Percentiles rank a stretch among this genome's conserved stretches.
phyloP scores from a whole-genome alignment of 768 basidiomycete genomes.

The Austroboletus festivus region DNA sequence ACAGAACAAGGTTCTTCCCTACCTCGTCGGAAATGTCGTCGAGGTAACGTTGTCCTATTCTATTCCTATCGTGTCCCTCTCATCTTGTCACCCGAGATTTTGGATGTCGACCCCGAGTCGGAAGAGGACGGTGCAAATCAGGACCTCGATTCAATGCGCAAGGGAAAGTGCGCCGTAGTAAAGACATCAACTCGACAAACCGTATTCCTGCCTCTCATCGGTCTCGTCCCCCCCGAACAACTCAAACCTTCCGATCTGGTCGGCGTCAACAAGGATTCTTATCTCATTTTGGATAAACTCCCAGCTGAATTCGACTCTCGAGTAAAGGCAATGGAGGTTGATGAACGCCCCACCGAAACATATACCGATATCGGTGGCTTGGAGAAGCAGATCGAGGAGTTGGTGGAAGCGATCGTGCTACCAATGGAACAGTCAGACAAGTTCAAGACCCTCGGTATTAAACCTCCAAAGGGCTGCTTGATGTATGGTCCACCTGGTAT shows the following conservation, averaged over 20 bases:
- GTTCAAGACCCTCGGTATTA: slow-evolving; percentile 98
- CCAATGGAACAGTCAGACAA: slow-evolving; percentile 99
- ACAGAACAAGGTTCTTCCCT: slow-evolving; percentile 98
- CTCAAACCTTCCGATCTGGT: slow-evolving; percentile 92
- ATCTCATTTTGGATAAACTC: slow-evolving; percentile 91
- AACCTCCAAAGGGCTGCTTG: slow-evolving; percentile 93
- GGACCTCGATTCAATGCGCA: slow-evolving; percentile 93
- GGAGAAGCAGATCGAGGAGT: slow-evolving; percentile 98
- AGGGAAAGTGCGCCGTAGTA: slow-evolving; percentile 97
- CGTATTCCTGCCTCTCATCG: slow-evolving; percentile 96
- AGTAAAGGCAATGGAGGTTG: slow-evolving; percentile 99
- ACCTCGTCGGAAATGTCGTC: slow-evolving; percentile 96
- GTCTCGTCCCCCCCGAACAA: slow-evolving; percentile 90
- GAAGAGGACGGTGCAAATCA: slow-evolving; percentile 96
- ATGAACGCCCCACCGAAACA: slow-evolving; percentile 94
- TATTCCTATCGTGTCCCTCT: not conserved
- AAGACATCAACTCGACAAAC: slow-evolving; percentile 99
- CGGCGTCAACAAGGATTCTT: slow-evolving; percentile 99
- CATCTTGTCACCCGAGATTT: slow-evolving; percentile 54
- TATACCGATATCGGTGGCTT: slow-evolving; percentile 97
- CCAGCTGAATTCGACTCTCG: slow-evolving; percentile 97
- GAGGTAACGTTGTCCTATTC: slow-evolving; percentile 52
- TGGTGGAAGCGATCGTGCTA: slow-evolving; percentile 95
- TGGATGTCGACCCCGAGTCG: slow-evolving; percentile 90
- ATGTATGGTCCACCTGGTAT: slow-evolving; percentile 98